Conservation (phyloP, 2,329 filamentous ascomycete species). For the Colletotrichum spaethianum region DNA sequence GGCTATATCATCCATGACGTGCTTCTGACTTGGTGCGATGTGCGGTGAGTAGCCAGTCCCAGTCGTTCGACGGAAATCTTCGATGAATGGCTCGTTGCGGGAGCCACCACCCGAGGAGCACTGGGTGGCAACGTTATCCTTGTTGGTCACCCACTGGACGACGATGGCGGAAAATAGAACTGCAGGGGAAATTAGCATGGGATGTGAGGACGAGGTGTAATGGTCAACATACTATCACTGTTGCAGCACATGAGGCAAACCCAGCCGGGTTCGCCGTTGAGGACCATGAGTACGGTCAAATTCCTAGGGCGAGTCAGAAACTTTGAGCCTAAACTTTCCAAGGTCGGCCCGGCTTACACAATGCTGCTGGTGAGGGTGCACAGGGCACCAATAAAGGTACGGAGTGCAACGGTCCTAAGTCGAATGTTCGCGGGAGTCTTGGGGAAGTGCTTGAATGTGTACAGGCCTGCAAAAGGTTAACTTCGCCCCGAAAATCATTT, state of each 20-base stretch:
- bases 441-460: conserved; percentile 65
- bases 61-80: conserved; percentile 16
- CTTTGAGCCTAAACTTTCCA: conserved; percentile 10
- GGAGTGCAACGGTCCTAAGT: conserved; percentile 66
- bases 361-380: conserved; percentile 72
- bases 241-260: conserved; percentile 77
- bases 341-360: conserved; percentile 57
- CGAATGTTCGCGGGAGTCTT: conserved; percentile 57
- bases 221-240: conserved; percentile 65
- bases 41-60: conserved; percentile 28
- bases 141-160: conserved; percentile 73
- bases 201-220: not conserved
- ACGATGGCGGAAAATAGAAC: conserved; percentile 73
- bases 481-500: not conserved
- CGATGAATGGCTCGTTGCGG: conserved; percentile 6
- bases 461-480: conserved; percentile 60
- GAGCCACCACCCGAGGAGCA: conserved; percentile 20
- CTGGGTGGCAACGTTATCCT: conserved; percentile 55
- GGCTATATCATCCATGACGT: conserved; percentile 45
- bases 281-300: conserved; percentile 69
- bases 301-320: conserved; percentile 59
- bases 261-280: conserved; percentile 75
- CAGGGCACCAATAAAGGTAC: conserved; percentile 72
- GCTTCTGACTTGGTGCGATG: conserved; percentile 44
- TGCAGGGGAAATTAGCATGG: conserved; percentile 44